These are phyloP conservation scores for Syncephalastrum monosporum DNA, from an alignment of 371 early-diverging fungal genomes.

Conservation along the genomic window DNA sequence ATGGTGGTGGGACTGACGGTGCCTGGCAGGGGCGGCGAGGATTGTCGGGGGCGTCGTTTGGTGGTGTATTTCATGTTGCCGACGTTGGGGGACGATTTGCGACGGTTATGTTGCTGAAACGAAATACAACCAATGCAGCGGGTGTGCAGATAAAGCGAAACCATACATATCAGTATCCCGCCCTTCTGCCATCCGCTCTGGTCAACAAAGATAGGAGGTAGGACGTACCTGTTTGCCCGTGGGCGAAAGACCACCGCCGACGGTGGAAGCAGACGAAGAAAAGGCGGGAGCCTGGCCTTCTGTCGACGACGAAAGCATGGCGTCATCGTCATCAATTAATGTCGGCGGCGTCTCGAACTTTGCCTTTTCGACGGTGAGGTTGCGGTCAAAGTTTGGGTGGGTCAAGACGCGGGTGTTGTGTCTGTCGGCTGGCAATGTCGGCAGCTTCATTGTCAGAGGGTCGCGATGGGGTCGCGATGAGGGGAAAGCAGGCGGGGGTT, in stretches of 20 bases:
- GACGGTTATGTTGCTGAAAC: no score
- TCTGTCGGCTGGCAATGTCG: constrained; percentile 26
- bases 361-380: constrained; percentile 30
- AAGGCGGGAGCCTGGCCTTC: constrained; percentile 6
- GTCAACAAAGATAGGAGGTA: no score
- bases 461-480: constrained; percentile 3
- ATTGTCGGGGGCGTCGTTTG: constrained; percentile 17
- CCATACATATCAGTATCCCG: no score
- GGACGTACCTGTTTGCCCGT: background rate
- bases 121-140: no score
- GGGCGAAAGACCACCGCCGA: background rate
- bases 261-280: constrained; percentile 14
- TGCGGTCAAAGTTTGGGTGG: constrained; percentile 25
- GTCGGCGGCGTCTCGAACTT: constrained; percentile 23
- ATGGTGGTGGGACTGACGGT: constrained; percentile 46
- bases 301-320: constrained; percentile 11
- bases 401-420: constrained; percentile 18
- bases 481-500: background rate
- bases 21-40: constrained; percentile 19
- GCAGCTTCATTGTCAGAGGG: constrained; percentile 14
- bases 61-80: background rate
- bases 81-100: no score
- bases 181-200: no score
- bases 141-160: no score
- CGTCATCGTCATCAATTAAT: constrained; percentile 5